Evolutionary conservation across 1,284 basidiomycete species (phyloP).

Genomic region (Wolfiporia cocos): DNA sequence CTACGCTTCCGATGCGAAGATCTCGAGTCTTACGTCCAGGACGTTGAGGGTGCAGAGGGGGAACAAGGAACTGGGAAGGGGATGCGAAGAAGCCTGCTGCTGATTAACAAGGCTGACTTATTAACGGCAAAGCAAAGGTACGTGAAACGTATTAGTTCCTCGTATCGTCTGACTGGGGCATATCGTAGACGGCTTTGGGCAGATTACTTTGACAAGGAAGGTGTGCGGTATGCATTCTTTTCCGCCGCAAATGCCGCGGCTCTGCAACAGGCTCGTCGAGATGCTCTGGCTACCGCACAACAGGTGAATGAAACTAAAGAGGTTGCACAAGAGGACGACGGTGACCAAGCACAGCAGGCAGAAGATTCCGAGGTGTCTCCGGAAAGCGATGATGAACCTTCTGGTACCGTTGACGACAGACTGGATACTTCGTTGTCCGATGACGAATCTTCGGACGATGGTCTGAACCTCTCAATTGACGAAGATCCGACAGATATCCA

Average conservation of each 20-base stretch:
- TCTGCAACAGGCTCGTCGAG: conserved; percentile 66
- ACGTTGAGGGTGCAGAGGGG: conserved; percentile 72
- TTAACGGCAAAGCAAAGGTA: conserved; percentile 85
- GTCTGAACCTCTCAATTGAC: conserved; percentile 35
- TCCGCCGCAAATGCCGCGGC: conserved; percentile 90
- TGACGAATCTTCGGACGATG: conserved; percentile 11
- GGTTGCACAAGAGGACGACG: conserved; percentile 7
- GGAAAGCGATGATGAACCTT: conserved; percentile 25
- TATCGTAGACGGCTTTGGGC: conserved; percentile 76
- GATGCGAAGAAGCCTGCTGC: conserved; percentile 69
- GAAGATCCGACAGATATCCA: conserved; percentile 44
- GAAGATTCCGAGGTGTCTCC: conserved; percentile 11
- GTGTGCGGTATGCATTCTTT: conserved; percentile 90
- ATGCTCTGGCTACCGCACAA: conserved; percentile 43
- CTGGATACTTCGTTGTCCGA: conserved; percentile 20
- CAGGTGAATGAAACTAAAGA: conserved; percentile 9
- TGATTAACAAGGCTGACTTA: conserved; percentile 97
- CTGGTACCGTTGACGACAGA: conserved; percentile 24
- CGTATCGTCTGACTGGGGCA: too few relatives aligned
- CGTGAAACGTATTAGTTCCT: conserved; percentile 10
- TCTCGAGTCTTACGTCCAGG: conserved; percentile 82
- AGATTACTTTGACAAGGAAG: conserved; percentile 84
- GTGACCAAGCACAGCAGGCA: conserved; percentile 13
- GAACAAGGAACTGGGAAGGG: conserved; percentile 74
- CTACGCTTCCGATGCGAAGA: conserved; percentile 90